Base-by-base conservation (phyloP, 768 basidiomycete species). In the Auriculariales sp. region DNA sequence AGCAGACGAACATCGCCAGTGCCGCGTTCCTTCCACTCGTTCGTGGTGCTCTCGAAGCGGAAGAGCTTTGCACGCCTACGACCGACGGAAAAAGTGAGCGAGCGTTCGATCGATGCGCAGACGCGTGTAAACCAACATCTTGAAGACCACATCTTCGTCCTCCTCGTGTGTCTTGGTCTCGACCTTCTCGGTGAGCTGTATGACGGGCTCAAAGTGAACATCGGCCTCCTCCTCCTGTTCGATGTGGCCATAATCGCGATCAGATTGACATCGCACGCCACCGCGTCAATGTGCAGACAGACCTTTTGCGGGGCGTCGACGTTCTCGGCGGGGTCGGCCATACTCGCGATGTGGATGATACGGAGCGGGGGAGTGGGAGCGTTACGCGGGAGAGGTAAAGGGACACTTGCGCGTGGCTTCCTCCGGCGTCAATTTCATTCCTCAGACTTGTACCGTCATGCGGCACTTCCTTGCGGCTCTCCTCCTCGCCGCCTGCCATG, bases 21-120 rank as follows among this genome's bases (percentile, higher is more conserved):
- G 33, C 94, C 94, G 29, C 95, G 71, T 70, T 99, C 95, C 66
- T 99, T 99, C 95, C 95, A 99, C 68, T 98, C 94, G 47, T 78
- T 71, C 46, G 78, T 71, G 29, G 61, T 65, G 52, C 75, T 63
- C 57, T 84, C 83, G 69, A 98, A 99, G 62, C 95, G 80, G 78
- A 98, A 99, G 53, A 99, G 78, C 71, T 98, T 98, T 59, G 95
- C 84, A 59, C 94, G 88, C 86, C 94, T 98, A 61, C 28, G 45
- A 24, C 24, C 7, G 14, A 47, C 24, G n/a, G 42, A 27, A 31
- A 48, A 31, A 47, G 28, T 33, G 30, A 31, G 35, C 30, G 36
- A 33, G 14, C 7, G 34, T 29, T 46, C 12, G 11, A 22, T 19
- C 3, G 17, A 22, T 25, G 47, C 12, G 30, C 30, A 52, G 19